Conservation (phyloP, 192 early-diverging fungal species). For the Coemansia sp. region DNA sequence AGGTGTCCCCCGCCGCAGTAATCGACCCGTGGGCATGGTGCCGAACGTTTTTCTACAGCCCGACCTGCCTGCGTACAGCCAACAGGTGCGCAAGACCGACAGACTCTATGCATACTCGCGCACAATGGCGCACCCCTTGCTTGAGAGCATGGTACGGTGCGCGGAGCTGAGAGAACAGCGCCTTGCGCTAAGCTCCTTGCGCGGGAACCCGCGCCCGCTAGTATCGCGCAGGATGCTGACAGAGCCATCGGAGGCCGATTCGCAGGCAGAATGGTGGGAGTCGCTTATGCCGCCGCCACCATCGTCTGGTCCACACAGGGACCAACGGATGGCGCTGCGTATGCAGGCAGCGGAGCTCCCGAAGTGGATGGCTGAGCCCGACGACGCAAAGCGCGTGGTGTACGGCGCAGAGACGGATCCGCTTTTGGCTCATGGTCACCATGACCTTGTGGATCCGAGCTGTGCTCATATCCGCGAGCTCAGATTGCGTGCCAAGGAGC, state of each 20-base stretch:
- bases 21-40: constrained; percentile 36
- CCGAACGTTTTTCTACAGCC: constrained; percentile 40
- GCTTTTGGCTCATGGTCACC: neutral
- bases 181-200: constrained; percentile 17
- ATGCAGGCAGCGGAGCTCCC: constrained; percentile 34
- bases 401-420: constrained; percentile 21
- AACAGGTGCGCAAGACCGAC: constrained; percentile 43
- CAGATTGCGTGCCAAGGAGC: constrained; percentile 38
- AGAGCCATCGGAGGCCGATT: constrained; percentile 17
- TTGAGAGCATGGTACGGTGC: constrained; percentile 47
- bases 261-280: constrained; percentile 43
- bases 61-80: constrained; percentile 35
- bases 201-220: constrained; percentile 22
- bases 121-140: constrained; percentile 31
- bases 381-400: constrained; percentile 39
- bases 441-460: constrained; percentile 20
- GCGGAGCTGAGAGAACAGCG: constrained; percentile 42
- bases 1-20: constrained; percentile 38
- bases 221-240: constrained; percentile 22
- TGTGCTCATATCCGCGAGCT: constrained; percentile 42
- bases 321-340: constrained; percentile 16
- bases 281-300: constrained; percentile 47
- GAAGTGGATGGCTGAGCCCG: constrained; percentile 28
- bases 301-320: constrained; percentile 7
- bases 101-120: constrained; percentile 40